phyloP scores from a whole-genome alignment of 306 rosid species.

The Corylus avellana region DNA sequence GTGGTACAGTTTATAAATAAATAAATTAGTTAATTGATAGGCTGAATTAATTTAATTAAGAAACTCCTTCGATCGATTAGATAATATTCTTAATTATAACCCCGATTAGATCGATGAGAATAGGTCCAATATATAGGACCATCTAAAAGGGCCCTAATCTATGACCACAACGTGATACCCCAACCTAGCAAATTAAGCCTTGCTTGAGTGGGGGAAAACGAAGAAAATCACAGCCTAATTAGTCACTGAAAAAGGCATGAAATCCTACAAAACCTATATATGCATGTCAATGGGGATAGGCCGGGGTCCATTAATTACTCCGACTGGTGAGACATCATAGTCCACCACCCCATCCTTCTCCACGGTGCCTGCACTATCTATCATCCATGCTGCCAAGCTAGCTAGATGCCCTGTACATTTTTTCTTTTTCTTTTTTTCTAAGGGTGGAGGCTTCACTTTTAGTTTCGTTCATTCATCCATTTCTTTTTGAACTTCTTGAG shows the following conservation, averaged over 20 bases:
- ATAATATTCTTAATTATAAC: too few relatives aligned
- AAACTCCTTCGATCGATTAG: too few relatives aligned
- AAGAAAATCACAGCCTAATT: background rate
- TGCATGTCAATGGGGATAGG: constrained; percentile 1
- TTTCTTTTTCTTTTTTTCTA: background rate
- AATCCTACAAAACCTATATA: background rate
- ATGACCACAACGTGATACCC: background rate
- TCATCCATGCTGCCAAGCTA: background rate
- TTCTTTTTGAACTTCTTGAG: background rate
- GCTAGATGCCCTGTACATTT: background rate
- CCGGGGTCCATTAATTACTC: constrained; percentile 31
- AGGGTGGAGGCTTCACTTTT: background rate
- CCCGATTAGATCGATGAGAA: too few relatives aligned
- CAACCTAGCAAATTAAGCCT: background rate
- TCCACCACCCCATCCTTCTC: constrained; percentile 16
- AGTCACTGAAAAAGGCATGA: constrained; percentile 12
- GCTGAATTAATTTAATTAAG: too few relatives aligned
- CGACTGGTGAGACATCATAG: constrained; percentile 36
- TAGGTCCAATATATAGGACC: too few relatives aligned
- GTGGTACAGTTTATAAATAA: too few relatives aligned
- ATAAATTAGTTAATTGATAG: too few relatives aligned
- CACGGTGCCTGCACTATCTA: background rate
- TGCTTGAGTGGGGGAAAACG: background rate
- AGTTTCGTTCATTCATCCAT: background rate
- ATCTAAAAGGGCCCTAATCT: background rate